phyloP scores from a whole-genome alignment of 2,329 filamentous ascomycete species.

The Coniochaeta pulveracea region DNA sequence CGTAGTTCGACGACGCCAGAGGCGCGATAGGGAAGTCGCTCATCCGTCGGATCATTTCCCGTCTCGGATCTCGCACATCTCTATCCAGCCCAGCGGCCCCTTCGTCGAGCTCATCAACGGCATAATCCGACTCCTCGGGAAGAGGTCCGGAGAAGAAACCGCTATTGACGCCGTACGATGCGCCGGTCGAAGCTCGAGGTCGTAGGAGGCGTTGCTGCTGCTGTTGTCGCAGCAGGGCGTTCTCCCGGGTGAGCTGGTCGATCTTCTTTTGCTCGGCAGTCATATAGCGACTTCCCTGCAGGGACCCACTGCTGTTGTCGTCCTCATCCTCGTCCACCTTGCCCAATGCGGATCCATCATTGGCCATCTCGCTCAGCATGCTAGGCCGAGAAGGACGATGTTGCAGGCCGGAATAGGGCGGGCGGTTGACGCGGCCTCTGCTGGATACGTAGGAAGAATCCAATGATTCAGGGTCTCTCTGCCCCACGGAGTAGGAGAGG shows the following conservation, averaged over 20 bases:
- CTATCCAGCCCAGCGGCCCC: conserved; percentile 37
- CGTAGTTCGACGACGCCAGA: conserved; percentile 33
- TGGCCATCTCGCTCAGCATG: conserved; percentile 63
- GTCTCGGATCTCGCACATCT: too few species aligned
- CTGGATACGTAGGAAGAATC: too few species aligned
- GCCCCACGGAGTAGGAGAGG: conserved; percentile 92
- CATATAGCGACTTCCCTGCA: conserved; percentile 42
- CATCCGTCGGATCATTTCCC: conserved; percentile 39
- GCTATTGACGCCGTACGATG: conserved; percentile 40
- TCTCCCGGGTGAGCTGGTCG: conserved; percentile 50
- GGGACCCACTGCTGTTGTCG: conserved; percentile 43
- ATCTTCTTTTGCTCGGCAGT: conserved; percentile 50
- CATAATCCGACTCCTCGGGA: conserved; percentile 57
- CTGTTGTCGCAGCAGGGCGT: conserved; percentile 49
- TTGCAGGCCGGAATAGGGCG: conserved; percentile 59
- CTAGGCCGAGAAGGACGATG: conserved; percentile 72
- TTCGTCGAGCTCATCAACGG: conserved; percentile 63
- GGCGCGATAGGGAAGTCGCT: too few species aligned
- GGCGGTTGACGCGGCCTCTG: conserved; percentile 36
- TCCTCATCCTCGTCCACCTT: conserved; percentile 61
- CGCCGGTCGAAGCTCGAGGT: conserved; percentile 45
- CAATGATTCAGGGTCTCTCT: conserved; percentile 76
- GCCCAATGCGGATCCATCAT: conserved; percentile 47
- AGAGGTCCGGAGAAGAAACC: conserved; percentile 50
- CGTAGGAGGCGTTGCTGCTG: conserved; percentile 43